A percentile compares a stretch with the other conserved stretches of the same genome.
Evolutionary conservation across 768 basidiomycete genomes (phyloP).

Genomic region (Amanita pseudoporphyria): DNA sequence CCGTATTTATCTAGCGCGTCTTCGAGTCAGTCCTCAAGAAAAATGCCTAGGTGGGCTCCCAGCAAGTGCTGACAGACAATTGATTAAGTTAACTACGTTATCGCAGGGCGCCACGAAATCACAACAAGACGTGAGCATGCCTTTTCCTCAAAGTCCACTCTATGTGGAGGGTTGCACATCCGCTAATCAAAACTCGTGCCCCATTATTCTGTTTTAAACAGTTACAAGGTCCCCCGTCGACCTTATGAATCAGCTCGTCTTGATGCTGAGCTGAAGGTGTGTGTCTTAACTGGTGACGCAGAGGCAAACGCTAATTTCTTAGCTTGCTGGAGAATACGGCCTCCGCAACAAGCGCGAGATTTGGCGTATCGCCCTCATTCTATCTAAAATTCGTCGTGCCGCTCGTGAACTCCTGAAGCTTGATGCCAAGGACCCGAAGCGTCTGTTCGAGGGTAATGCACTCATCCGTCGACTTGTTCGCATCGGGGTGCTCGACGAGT

Average conservation of each 20-base stretch:
- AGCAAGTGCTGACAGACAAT: conserved; percentile 5
- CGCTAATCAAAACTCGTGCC: conserved; percentile 60
- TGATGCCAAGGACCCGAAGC: conserved; percentile 98
- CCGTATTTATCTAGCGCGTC: conserved; percentile 17
- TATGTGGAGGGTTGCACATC: conserved; percentile 49
- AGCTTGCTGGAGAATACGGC: conserved; percentile 99
- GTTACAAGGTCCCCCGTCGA: conserved; percentile 98
- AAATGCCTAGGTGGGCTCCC: conserved; percentile 72
- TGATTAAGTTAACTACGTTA: conserved; percentile 27
- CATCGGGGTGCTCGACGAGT: conserved; percentile 99
- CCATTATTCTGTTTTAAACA: conserved; percentile 43
- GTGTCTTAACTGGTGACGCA: background rate
- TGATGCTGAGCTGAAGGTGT: conserved; percentile 97
- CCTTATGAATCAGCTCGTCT: conserved; percentile 97
- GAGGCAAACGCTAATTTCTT: conserved; percentile 2
- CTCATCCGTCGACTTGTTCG: conserved; percentile 94
- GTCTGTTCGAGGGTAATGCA: conserved; percentile 98
- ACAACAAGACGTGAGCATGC: conserved; percentile 86
- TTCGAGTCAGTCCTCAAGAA: conserved; percentile 40
- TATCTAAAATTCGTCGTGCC: conserved; percentile 99
- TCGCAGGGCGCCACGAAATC: conserved; percentile 80
- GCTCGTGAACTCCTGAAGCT: conserved; percentile 99
- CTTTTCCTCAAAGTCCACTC: conserved; percentile 54
- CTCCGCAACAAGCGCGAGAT: conserved; percentile 99
- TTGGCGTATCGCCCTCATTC: conserved; percentile 97